These are phyloP conservation scores for Xylariaceae sp. DNA, from an alignment of 2,329 filamentous ascomycete species.

Conservation along the genomic window DNA sequence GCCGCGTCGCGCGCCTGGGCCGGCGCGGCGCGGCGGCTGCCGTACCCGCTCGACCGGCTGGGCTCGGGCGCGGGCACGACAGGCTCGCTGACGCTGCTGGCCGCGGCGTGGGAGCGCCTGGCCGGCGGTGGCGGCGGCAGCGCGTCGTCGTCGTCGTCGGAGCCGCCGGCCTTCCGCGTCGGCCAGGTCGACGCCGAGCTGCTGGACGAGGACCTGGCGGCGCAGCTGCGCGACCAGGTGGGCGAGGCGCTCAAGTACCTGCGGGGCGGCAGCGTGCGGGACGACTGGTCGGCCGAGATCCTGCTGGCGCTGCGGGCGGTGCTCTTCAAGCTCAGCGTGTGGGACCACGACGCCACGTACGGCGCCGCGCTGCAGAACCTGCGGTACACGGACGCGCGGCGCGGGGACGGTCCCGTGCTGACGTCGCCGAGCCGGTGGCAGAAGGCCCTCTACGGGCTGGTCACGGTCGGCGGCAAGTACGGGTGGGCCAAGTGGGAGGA, in stretches of 20 bases:
- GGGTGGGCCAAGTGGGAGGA: slow-evolving; percentile 89
- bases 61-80: no score
- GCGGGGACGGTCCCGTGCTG: slow-evolving; percentile 50
- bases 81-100: no score
- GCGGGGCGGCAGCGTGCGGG: slow-evolving; percentile 62
- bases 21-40: slow-evolving; percentile 48
- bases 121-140: no score
- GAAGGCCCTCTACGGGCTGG: slow-evolving; percentile 73
- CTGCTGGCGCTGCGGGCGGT: slow-evolving; percentile 66
- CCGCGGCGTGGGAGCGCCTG: no score
- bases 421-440: slow-evolving; percentile 71
- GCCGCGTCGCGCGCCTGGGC: slow-evolving; percentile 46
- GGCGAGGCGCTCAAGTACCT: slow-evolving; percentile 84
- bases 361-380: slow-evolving; percentile 89
- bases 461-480: slow-evolving; percentile 84
- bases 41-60: slow-evolving; percentile 55
- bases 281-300: slow-evolving; percentile 86
- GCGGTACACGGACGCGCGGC: slow-evolving; percentile 77
- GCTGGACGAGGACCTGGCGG: slow-evolving; percentile 84
- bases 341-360: slow-evolving; percentile 94
- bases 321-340: slow-evolving; percentile 90
- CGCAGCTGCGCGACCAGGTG: slow-evolving; percentile 78
- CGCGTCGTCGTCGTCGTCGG: slow-evolving; percentile 52
- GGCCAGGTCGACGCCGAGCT: slow-evolving; percentile 95
- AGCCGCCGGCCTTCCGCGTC: slow-evolving; percentile 79